These are phyloP conservation scores for Fusarium sp. DNA, from an alignment of 2,329 filamentous ascomycete genomes.

Conservation along the genomic window DNA sequence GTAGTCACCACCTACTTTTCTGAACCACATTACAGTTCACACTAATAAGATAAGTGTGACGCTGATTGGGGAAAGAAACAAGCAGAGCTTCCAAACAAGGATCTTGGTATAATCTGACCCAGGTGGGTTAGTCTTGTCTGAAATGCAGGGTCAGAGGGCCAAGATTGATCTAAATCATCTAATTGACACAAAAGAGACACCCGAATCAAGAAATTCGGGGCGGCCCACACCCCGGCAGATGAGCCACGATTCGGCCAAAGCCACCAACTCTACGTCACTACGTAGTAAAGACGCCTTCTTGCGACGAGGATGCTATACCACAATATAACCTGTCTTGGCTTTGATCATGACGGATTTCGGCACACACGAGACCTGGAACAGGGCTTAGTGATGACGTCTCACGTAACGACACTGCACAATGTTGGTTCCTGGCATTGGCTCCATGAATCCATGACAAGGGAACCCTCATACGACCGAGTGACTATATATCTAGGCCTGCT, in stretches of 20 bases:
- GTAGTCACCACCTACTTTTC: background rate
- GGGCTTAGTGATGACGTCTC: conserved; percentile 41
- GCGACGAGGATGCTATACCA: conserved; percentile 26
- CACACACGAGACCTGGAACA: conserved; percentile 22
- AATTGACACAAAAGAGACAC: conserved; percentile 10
- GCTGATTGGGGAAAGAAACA: conserved; percentile 9
- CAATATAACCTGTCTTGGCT: conserved; percentile 27
- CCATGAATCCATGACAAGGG: conserved; percentile 1
- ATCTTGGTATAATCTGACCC: conserved; percentile 4
- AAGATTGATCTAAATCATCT: background rate
- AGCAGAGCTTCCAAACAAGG: conserved; percentile 18
- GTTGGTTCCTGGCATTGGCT: conserved; percentile 21
- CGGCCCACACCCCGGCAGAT: conserved; percentile 28
- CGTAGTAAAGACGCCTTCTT: conserved; percentile 25
- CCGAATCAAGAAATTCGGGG: conserved; percentile 38
- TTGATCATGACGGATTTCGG: conserved; percentile 28
- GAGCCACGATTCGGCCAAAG: conserved; percentile 42
- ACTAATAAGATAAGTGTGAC: conserved; percentile 40
- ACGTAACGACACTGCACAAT: conserved; percentile 31
- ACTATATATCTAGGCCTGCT: conserved; percentile 27
- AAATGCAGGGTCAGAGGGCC: conserved; percentile 17
- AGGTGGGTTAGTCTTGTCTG: background rate
- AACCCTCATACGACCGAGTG: background rate
- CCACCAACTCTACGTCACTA: conserved; percentile 41
- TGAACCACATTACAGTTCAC: conserved; percentile 13